These are phyloP conservation scores for Gyrodon lividus DNA, from an alignment of 768 basidiomycete genomes.

Conservation along the genomic window DNA sequence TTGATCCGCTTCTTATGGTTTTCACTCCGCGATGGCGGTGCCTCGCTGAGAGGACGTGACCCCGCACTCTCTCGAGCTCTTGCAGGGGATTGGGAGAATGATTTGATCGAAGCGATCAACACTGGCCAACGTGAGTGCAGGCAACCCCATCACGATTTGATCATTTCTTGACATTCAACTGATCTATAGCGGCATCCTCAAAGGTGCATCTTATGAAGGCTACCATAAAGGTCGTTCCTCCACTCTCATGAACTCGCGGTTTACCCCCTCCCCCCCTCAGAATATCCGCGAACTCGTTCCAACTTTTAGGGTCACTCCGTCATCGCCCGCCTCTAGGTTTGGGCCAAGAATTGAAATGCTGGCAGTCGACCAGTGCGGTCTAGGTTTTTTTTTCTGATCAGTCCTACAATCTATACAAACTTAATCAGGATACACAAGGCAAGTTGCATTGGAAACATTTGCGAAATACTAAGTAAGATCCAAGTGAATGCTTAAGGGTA, in stretches of 20 bases:
- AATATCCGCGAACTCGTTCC: too few species aligned
- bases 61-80: constrained; percentile 14
- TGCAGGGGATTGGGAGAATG: constrained; percentile 18
- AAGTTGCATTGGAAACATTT: too few species aligned
- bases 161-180: neutral
- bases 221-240: neutral
- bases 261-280: too few species aligned
- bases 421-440: too few species aligned
- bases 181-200: constrained; percentile 4
- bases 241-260: neutral
- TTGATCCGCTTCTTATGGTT: constrained; percentile 31
- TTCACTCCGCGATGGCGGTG: constrained; percentile 28
- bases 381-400: too few species aligned
- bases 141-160: neutral
- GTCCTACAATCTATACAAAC: too few species aligned
- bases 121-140: constrained; percentile 22
- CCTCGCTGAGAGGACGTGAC: constrained; percentile 16
- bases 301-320: too few species aligned
- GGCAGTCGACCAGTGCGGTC: too few species aligned
- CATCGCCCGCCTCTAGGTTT: too few species aligned
- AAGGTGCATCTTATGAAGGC: neutral
- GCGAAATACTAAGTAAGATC: too few species aligned
- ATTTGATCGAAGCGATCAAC: constrained; percentile 14
- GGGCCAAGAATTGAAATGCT: too few species aligned
- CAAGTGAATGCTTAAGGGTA: too few species aligned